These are phyloP conservation scores for Kalmusia sp. DNA, from an alignment of 2,329 filamentous ascomycete species.

Conservation along the genomic window DNA sequence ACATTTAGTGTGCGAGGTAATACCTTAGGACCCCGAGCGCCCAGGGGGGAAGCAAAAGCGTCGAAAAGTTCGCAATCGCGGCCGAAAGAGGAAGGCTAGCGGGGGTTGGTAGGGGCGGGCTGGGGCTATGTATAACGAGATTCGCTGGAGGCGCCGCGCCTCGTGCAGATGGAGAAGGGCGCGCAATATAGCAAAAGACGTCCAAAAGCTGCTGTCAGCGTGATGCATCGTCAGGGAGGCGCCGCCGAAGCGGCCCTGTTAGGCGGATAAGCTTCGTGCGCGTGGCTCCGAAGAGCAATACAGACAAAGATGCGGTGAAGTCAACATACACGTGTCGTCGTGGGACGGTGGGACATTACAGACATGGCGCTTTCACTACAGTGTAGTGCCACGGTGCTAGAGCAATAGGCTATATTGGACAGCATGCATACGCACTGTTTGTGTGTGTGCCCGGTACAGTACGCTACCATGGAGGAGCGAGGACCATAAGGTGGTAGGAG, in stretches of 20 bases:
- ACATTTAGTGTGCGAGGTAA: constrained; percentile 6
- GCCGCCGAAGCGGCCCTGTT: neutral
- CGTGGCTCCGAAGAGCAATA: too few species aligned
- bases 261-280: constrained; percentile 12
- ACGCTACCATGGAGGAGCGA: too few species aligned
- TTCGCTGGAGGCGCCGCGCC: constrained; percentile 14
- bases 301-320: constrained; percentile 29
- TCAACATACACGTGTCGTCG: constrained; percentile 31
- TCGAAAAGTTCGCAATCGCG: too few species aligned
- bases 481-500: too few species aligned
- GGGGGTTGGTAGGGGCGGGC: constrained; percentile 5
- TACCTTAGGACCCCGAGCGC: too few species aligned
- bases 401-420: too few species aligned
- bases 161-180: constrained; percentile 28
- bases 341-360: constrained; percentile 18
- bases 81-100: constrained; percentile 5
- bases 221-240: constrained; percentile 1
- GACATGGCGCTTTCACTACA: too few species aligned
- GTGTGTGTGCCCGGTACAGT: too few species aligned
- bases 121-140: neutral
- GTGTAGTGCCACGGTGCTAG: too few species aligned
- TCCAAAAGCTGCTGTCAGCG: constrained; percentile 19
- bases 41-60: too few species aligned
- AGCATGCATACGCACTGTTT: too few species aligned
- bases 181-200: constrained; percentile 13